Base-by-base conservation (phyloP, 2,329 filamentous ascomycete species). In the Pseudogymnoascus sp. region DNA sequence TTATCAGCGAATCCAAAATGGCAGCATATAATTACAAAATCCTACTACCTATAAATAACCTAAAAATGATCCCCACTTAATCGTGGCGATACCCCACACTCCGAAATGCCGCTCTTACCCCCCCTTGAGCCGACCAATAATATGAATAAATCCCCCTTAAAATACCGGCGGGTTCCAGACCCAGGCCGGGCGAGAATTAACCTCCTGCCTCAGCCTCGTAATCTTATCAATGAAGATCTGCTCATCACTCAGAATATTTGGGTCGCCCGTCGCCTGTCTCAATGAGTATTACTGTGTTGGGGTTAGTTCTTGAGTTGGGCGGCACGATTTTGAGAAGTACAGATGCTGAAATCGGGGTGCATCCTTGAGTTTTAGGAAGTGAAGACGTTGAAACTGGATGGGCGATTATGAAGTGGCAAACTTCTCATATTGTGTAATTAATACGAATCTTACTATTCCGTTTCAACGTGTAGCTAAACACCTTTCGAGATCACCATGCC, bases 241-340 rank as follows among this genome's bases (percentile, higher is more conserved):
- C 42, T 46, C 42, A 23, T 46, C 42, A 46, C 42, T 25, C 12
- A 46, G 42, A 23, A 46, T 46, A 23, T 46, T 46, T 46, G 42
- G 42, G 5, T 50, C 21, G 6, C 44, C 44, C 10, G 44, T 50
- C 12, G 44, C 44, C 44, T 50, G 21, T n/a, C 44, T 50, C 4
- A 50, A 61, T 8, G 67, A 73, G 28, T 68, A 65, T n/a, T 73
- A 73, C 64, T 73, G 70, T 59, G 62, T 72, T 37, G 65, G 14
- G 14, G 31, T 16, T 10, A 14, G 28, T 36, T 34, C 21, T 12
- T 50, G 3, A 44, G 18, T 14, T 44, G 11, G 16, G 42, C 5
- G 10, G 10, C 40, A 23, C 40, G 18, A 10, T 12, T 44, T 5
- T 44, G 18, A 23, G 18, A 44, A 10, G 7, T 40, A 16, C 37